These are phyloP conservation scores for Podospora didyma DNA, from an alignment of 495 filamentous ascomycete genomes.

Conservation along the genomic window DNA sequence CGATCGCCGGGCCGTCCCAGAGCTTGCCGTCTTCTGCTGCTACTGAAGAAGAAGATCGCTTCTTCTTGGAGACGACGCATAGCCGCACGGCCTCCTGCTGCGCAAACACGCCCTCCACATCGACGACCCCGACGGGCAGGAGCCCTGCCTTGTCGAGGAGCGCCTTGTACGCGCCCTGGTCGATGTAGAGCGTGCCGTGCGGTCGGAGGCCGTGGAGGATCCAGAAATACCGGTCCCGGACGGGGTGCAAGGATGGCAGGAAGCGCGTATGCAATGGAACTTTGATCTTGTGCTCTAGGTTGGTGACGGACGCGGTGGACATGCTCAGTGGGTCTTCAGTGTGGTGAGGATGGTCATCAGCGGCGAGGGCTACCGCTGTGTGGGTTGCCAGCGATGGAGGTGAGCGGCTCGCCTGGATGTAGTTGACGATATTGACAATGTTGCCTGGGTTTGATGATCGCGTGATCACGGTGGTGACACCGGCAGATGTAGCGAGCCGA, in stretches of 20 bases:
- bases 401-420: slow-evolving; percentile 61
- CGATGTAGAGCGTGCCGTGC: slow-evolving; percentile 88
- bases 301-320: slow-evolving; percentile 32
- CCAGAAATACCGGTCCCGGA: slow-evolving; percentile 95
- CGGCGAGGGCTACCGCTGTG: slow-evolving; percentile 5
- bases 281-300: slow-evolving; percentile 23
- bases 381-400: slow-evolving; percentile 22
- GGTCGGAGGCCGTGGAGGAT: slow-evolving; percentile 90
- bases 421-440: slow-evolving; percentile 77
- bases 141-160: slow-evolving; percentile 80
- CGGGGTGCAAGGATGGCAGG: slow-evolving; percentile 77
- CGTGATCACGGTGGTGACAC: slow-evolving; percentile 93
- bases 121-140: slow-evolving; percentile 84
- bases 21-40: slow-evolving; percentile 23
- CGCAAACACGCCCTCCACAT: slow-evolving; percentile 79
- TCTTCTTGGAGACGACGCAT: slow-evolving; percentile 65
- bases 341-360: slow-evolving; percentile 1
- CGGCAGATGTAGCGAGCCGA: slow-evolving; percentile 86
- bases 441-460: slow-evolving; percentile 90
- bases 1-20: slow-evolving; percentile 56
- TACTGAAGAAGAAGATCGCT: too few species aligned
- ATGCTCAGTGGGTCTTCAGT: slow-evolving; percentile 30
- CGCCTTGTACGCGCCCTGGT: slow-evolving; percentile 78
- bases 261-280: slow-evolving; percentile 87
- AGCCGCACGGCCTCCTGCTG: slow-evolving; percentile 90